Percentiles rank a stretch among this genome's conserved stretches.
Evolutionary conservation across 352 stramenopile genomes (phyloP).

Genomic region (Globisporangium middletonii): DNA sequence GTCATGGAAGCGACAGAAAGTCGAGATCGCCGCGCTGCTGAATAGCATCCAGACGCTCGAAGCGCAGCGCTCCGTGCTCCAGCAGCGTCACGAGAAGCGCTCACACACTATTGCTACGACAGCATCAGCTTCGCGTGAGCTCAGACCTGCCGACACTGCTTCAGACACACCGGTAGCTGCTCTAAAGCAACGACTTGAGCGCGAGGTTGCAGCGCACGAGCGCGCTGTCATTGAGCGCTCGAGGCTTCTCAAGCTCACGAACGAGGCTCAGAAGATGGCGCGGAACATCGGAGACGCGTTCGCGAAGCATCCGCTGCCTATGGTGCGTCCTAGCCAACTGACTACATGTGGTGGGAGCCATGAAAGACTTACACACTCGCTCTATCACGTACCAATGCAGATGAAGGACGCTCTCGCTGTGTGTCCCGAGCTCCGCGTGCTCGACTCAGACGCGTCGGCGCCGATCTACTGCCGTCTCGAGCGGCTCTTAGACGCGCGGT

Average conservation of each 20-base stretch:
- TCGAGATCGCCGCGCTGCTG: slow-evolving; percentile 23
- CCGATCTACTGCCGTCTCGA: slow-evolving; percentile 1
- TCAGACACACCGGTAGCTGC: not conserved
- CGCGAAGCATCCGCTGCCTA: slow-evolving; percentile 4
- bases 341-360: not conserved
- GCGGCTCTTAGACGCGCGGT: slow-evolving; percentile 2
- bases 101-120: not conserved
- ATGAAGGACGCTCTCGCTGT: not conserved
- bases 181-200: slow-evolving; percentile 9
- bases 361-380: not conserved
- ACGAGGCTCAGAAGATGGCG: slow-evolving; percentile 1
- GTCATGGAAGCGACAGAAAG: slow-evolving; percentile 27
- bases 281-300: slow-evolving; percentile 1
- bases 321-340: not conserved
- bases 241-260: slow-evolving; percentile 7
- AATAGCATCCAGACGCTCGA: slow-evolving; percentile 21
- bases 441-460: not conserved
- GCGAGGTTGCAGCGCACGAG: slow-evolving; percentile 5
- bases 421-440: not conserved
- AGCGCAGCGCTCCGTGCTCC: slow-evolving; percentile 20
- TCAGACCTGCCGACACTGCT: not conserved
- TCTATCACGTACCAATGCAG: not conserved
- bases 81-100: slow-evolving; percentile 3
- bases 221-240: slow-evolving; percentile 14
- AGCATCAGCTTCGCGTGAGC: not conserved